Evolutionary conservation across 2,329 filamentous ascomycete genomes (phyloP).

Genomic region (Sphaerulina musiva): DNA sequence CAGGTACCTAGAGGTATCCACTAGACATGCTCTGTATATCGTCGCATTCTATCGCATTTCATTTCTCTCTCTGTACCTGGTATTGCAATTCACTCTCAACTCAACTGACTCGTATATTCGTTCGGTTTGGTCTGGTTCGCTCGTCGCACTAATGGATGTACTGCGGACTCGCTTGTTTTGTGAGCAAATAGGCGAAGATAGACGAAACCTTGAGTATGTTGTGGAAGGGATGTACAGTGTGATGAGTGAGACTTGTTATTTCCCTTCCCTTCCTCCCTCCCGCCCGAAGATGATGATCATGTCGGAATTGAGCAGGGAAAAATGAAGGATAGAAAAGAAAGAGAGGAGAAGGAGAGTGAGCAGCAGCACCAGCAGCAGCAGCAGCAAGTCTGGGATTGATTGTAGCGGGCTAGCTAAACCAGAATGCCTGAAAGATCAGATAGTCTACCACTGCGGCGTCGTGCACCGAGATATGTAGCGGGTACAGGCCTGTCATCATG

Average conservation of each 20-base stretch:
- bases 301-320: too few relatives aligned
- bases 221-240: too few relatives aligned
- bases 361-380: too few relatives aligned
- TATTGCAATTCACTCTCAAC: too few relatives aligned
- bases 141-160: conserved; percentile 7
- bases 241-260: neutral
- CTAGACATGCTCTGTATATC: too few relatives aligned
- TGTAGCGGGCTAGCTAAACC: neutral
- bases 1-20: too few relatives aligned
- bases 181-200: conserved; percentile 1
- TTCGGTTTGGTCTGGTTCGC: neutral
- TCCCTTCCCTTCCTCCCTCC: too few relatives aligned
- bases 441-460: neutral
- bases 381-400: neutral
- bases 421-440: neutral
- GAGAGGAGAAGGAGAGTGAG: neutral
- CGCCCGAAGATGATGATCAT: too few relatives aligned
- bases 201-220: neutral
- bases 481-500: conserved; percentile 3
- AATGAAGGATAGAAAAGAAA: neutral
- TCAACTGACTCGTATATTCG: too few relatives aligned
- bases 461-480: neutral
- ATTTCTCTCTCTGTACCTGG: too few relatives aligned
- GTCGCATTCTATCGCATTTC: too few relatives aligned
- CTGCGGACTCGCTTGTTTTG: conserved; percentile 5